Base-by-base conservation (phyloP, 352 stramenopile species). In the Globisporangium echinulatum region DNA sequence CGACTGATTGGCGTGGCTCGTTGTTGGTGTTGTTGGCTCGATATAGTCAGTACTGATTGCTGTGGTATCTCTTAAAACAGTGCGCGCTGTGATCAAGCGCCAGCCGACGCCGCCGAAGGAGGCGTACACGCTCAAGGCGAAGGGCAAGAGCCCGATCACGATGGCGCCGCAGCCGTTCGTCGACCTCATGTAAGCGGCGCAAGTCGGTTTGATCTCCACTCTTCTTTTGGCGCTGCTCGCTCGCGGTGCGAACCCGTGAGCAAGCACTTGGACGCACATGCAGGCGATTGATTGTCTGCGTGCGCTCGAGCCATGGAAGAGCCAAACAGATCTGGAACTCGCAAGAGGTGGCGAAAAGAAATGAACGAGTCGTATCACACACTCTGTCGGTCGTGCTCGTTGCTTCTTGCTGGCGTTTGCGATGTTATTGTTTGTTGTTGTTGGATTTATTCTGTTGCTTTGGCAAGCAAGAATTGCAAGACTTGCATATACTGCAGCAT, bases 131-230 rank as follows among this genome's bases (percentile, higher is more conserved):
- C 73, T 98, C 59, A 90, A 92, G 67, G 80, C 82, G 60, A 93
- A 97, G 69, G 93, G 92, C 64, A 75, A 67, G 56, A 71, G 82
- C 63, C 82, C 97, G 55, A 97, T 98, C 64, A 99, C 96, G 64
- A 99, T 99, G 79, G 96, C 98, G 63, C 94, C 97, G 56, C 83
- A 98, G 72, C 96, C 96, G 69, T 99, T 99, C 87, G 96, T 98
- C 79, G 96, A 99, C 88, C 88, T 99, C 62, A 92, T 99, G 71
- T 99, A 98, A 98, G 69, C 56, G 49, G 37, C 62, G 47, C 47
- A 49, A 55, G 37, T 48, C 51, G 49, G 46, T 49, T 60, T 61
- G 59, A 55, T 52, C 57, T 61, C 54, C 59, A 54, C 59, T 52
- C 58, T 57, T 55, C 46, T 7, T 15, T 6, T 54, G 15, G 40